Conservation (phyloP, 108 stramenopile species). For the Skeletonema tropicum region DNA sequence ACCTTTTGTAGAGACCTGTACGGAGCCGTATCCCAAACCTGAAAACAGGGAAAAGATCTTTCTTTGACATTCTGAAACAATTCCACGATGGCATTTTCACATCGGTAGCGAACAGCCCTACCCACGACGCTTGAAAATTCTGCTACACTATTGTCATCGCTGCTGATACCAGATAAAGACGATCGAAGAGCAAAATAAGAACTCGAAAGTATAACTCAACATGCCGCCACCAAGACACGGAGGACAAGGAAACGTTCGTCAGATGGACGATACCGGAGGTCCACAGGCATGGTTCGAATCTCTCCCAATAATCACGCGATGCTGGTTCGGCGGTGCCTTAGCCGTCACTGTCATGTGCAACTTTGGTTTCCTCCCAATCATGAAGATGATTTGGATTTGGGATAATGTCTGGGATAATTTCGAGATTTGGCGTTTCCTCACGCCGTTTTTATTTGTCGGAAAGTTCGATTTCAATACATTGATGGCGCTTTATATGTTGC, state of each 20-base stretch:
- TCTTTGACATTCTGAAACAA: no score
- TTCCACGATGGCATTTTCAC: no score
- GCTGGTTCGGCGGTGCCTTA: constrained; percentile 79
- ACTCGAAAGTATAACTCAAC: background rate
- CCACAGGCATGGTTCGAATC: constrained; percentile 79
- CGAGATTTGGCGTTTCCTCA: constrained; percentile 82
- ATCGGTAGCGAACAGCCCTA: no score
- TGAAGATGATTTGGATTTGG: constrained; percentile 66
- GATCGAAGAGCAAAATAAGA: no score
- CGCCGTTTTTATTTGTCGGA: constrained; percentile 80
- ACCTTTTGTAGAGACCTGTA: no score
- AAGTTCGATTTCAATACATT: constrained; percentile 70
- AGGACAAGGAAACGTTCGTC: constrained; percentile 2
- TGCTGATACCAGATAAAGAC: no score
- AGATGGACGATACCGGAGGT: constrained; percentile 43
- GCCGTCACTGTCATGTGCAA: constrained; percentile 69
- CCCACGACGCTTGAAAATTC: no score
- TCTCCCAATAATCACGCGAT: constrained; percentile 81
- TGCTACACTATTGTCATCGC: no score
- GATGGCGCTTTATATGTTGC: constrained; percentile 73
- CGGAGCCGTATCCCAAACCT: no score
- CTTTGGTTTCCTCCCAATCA: constrained; percentile 65
- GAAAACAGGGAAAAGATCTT: no score
- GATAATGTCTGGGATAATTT: constrained; percentile 56
- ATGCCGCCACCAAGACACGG: constrained; percentile 4